Conservation (phyloP, 2,329 filamentous ascomycete genomes). For the Colletotrichum sp. region DNA sequence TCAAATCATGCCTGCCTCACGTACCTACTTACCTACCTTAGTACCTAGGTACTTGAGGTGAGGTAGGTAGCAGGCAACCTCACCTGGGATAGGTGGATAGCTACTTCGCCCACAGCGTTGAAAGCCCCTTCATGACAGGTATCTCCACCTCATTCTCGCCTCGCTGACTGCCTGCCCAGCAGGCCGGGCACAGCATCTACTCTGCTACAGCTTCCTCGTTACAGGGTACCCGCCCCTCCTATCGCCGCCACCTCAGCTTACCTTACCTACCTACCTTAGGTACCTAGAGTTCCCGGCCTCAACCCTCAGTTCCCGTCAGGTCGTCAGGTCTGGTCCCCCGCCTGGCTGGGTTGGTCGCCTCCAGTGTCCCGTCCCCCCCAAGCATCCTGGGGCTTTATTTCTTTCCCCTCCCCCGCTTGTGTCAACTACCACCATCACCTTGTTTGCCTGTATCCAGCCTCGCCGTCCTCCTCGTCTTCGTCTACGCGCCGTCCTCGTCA, state of each 20-base stretch:
- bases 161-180: neutral
- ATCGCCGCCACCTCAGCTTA: neutral
- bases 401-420: conserved; percentile 16
- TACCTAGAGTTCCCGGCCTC: neutral
- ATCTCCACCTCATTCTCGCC: neutral
- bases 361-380: neutral
- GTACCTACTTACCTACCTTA: neutral
- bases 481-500: neutral
- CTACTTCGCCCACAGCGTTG: neutral
- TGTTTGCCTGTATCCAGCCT: neutral
- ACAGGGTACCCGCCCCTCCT: neutral
- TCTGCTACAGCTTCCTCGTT: neutral
- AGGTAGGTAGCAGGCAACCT: neutral
- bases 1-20: neutral
- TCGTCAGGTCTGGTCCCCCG: neutral
- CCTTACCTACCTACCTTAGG: neutral
- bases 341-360: neutral
- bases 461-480: neutral
- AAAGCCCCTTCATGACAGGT: neutral
- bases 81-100: neutral
- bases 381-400: conserved; percentile 10
- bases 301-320: neutral
- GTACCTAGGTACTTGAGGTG: neutral
- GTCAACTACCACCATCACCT: neutral
- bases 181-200: neutral